phyloP scores from a whole-genome alignment of 2,329 filamentous ascomycete genomes.

The Fusarium pseudonygamai region DNA sequence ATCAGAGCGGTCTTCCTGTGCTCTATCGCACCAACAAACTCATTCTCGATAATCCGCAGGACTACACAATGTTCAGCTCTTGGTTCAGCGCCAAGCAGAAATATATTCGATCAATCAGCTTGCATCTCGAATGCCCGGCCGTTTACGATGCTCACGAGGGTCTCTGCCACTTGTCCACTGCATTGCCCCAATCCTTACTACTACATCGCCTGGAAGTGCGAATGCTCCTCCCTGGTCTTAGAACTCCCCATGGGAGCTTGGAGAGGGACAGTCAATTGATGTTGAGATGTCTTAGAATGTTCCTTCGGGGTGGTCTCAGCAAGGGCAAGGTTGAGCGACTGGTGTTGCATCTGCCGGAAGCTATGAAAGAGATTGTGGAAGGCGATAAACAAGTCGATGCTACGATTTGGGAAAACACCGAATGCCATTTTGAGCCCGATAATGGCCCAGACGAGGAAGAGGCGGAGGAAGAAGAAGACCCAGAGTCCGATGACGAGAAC shows the following conservation, averaged over 20 bases:
- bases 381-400: neutral
- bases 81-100: neutral
- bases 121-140: neutral
- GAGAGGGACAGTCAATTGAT: neutral
- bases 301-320: neutral
- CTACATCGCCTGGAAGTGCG: neutral
- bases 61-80: neutral
- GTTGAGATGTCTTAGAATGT: neutral
- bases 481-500: neutral
- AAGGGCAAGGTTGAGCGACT: neutral
- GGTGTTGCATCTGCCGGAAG: neutral
- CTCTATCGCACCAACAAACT: slow-evolving; percentile 5
- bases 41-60: neutral
- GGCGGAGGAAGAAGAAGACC: neutral
- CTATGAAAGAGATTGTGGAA: neutral
- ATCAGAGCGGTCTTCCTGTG: neutral
- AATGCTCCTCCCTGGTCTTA: neutral
- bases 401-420: neutral
- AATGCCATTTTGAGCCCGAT: neutral
- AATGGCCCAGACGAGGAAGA: neutral
- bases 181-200: neutral
- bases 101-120: neutral
- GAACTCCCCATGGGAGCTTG: neutral
- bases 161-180: neutral
- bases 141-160: neutral